Conservation (phyloP, 2,329 filamentous ascomycete species). For the Diaporthe citri region DNA sequence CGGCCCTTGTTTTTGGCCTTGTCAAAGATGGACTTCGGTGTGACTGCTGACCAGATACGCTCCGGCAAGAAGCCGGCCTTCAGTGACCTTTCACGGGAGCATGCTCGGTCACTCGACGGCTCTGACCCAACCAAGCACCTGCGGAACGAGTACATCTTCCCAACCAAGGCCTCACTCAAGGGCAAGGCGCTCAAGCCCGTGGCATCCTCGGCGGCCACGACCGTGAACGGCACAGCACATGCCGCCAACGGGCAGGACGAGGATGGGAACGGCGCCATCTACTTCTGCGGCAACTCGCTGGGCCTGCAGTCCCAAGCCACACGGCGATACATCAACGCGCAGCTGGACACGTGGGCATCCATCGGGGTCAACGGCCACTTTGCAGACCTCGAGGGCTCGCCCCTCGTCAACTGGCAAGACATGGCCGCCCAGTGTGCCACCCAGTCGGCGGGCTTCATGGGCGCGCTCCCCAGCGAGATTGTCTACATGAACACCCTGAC, state of each 20-base stretch:
- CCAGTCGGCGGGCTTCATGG: slow-evolving; percentile 80
- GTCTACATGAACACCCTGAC: slow-evolving; percentile 92
- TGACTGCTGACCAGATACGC: slow-evolving; percentile 55
- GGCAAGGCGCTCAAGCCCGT: slow-evolving; percentile 66
- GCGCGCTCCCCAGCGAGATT: slow-evolving; percentile 79
- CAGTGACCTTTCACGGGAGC: slow-evolving; percentile 61
- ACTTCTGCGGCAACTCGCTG: slow-evolving; percentile 91
- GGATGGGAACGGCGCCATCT: slow-evolving; percentile 64
- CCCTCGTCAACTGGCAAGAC: slow-evolving; percentile 80
- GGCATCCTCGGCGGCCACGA: background rate
- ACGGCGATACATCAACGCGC: slow-evolving; percentile 74
- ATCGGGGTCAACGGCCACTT: slow-evolving; percentile 91
- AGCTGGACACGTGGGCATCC: slow-evolving; percentile 86
- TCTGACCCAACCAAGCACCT: slow-evolving; percentile 72
- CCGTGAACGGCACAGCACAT: slow-evolving; percentile 15
- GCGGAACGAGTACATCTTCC: slow-evolving; percentile 81
- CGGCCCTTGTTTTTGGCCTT: background rate
- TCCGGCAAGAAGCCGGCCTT: slow-evolving; percentile 58
- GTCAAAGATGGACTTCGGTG: slow-evolving; percentile 53
- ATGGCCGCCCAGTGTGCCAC: slow-evolving; percentile 81
- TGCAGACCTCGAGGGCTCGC: slow-evolving; percentile 73
- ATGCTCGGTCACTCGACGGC: slow-evolving; percentile 67
- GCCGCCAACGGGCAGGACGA: background rate
- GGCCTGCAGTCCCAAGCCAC: slow-evolving; percentile 83
- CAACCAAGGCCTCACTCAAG: slow-evolving; percentile 78